Conservation (phyloP, 2,329 filamentous ascomycete genomes). For the Ceratocystis cubensis region DNA sequence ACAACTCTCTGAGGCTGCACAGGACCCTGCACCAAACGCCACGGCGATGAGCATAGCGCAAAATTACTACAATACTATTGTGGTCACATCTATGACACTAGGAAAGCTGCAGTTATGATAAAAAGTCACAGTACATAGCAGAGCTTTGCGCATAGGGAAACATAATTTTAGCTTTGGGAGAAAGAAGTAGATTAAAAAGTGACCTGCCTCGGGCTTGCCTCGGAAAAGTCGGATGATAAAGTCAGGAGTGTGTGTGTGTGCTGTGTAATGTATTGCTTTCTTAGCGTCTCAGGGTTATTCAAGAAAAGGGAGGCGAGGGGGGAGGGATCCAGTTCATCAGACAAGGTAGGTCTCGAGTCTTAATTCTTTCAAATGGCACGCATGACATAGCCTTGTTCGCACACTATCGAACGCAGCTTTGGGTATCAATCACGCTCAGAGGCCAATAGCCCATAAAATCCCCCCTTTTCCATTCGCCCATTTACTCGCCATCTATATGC, state of each 20-base stretch:
- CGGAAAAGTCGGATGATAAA: not conserved
- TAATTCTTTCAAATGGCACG: not conserved
- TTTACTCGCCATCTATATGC: constrained; percentile 1
- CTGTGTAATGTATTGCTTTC: not conserved
- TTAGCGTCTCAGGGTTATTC: not conserved
- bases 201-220: not conserved
- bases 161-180: not conserved
- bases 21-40: too few relatives aligned
- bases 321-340: not conserved
- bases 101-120: not conserved
- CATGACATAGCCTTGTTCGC: not conserved
- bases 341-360: not conserved
- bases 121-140: not conserved
- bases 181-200: not conserved
- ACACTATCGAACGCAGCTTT: not conserved
- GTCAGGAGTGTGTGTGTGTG: not conserved
- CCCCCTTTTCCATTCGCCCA: not conserved
- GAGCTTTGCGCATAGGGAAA: not conserved
- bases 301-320: not conserved
- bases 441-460: too few relatives aligned
- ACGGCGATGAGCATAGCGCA: too few relatives aligned
- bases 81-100: too few relatives aligned
- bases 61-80: too few relatives aligned
- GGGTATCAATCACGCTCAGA: not conserved
- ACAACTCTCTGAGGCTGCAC: too few relatives aligned